Conservation (phyloP, 2,329 filamentous ascomycete species). For the Akanthomyces dipterigenus region DNA sequence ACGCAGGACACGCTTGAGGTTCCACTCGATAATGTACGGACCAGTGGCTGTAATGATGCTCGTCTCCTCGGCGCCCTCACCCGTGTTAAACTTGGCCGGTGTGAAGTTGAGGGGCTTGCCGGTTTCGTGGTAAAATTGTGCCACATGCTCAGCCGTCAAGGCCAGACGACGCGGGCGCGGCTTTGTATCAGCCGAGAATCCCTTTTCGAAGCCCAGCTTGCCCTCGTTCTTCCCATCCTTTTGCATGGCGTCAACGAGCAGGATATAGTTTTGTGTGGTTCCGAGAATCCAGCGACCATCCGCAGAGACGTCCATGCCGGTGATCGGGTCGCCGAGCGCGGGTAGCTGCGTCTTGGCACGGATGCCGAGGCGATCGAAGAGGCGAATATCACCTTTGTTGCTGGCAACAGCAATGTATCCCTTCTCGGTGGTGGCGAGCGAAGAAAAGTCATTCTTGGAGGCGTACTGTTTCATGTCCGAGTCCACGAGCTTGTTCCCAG, state of each 20-base stretch:
- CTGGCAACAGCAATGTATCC: constrained; percentile 95
- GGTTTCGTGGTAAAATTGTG: constrained; percentile 96
- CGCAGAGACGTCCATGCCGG: constrained; percentile 89
- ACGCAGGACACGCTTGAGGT: constrained; percentile 77
- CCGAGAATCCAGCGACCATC: constrained; percentile 94
- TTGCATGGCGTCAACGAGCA: constrained; percentile 87
- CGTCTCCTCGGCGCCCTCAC: constrained; percentile 72
- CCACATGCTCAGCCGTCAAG: constrained; percentile 84
- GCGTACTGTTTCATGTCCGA: constrained; percentile 90
- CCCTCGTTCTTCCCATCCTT: constrained; percentile 93
- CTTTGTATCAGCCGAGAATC: constrained; percentile 88
- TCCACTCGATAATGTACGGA: constrained; percentile 96
- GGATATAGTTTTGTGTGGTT: constrained; percentile 88
- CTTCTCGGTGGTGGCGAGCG: constrained; percentile 89
- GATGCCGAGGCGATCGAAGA: constrained; percentile 94
- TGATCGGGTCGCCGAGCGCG: constrained; percentile 88
- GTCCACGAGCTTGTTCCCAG: constrained; percentile 89
- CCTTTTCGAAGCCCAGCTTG: constrained; percentile 93
- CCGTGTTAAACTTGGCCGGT: constrained; percentile 87
- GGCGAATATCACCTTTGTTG: constrained; percentile 93
- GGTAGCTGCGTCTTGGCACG: constrained; percentile 97
- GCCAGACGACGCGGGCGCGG: constrained; percentile 87
- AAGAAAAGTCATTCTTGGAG: constrained; percentile 96
- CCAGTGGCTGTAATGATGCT: constrained; percentile 96
- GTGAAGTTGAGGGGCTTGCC: constrained; percentile 82